Conservation (phyloP, 202 grass and related monocot genomes). For the Cymbopogon flexuosus region DNA sequence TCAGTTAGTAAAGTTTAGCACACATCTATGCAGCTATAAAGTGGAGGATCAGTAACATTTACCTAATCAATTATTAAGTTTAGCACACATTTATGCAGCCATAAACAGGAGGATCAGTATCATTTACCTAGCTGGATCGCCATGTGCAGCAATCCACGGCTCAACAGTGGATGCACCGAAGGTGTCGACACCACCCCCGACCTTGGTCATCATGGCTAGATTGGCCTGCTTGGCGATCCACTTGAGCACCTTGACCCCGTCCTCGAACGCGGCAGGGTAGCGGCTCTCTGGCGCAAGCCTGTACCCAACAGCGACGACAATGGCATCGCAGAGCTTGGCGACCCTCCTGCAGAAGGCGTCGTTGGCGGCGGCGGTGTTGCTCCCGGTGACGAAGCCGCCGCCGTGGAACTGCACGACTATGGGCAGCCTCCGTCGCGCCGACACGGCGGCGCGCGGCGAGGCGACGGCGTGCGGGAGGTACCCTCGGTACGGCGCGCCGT, state of each 20-base stretch:
- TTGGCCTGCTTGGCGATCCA: conserved; percentile 90
- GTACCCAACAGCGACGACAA: conserved; percentile 70
- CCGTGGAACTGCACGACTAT: conserved; percentile 91
- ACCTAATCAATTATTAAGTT: conserved; percentile 27
- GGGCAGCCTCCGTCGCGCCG: conserved; percentile 50
- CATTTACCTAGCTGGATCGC: conserved; percentile 75
- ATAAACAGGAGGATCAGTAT: background rate
- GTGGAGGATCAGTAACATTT: background rate
- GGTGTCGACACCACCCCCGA: conserved; percentile 47
- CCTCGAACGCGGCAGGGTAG: conserved; percentile 81
- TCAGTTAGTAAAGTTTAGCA: background rate
- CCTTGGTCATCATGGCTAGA: conserved; percentile 66
- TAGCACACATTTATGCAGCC: background rate
- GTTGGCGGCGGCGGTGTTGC: conserved; percentile 60
- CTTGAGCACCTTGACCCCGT: conserved; percentile 68
- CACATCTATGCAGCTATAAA: background rate
- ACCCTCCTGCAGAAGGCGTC: conserved; percentile 83
- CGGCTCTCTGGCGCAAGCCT: conserved; percentile 75
- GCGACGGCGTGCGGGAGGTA: conserved; percentile 67
- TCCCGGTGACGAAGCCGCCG: conserved; percentile 67
- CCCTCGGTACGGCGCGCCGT: conserved; percentile 44
- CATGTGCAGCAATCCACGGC: conserved; percentile 82
- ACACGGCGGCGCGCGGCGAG: conserved; percentile 30
- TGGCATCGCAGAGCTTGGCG: conserved; percentile 75
- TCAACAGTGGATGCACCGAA: conserved; percentile 75